phyloP scores from a whole-genome alignment of 2,329 filamentous ascomycete species.

The Daldinia sp. region DNA sequence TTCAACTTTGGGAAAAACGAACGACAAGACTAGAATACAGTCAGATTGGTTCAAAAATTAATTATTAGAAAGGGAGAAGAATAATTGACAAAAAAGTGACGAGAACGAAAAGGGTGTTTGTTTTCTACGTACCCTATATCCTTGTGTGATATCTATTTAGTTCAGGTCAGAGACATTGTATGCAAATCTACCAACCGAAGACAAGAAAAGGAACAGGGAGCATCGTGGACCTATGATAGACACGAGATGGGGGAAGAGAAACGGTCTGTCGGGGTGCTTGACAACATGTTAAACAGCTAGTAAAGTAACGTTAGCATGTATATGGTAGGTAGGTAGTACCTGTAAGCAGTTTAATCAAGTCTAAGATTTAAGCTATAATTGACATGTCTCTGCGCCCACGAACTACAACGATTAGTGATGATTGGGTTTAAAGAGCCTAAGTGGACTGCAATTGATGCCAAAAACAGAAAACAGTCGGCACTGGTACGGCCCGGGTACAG shows the following conservation, averaged over 20 bases:
- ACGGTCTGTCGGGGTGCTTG: conserved; percentile 35
- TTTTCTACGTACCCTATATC: conserved; percentile 23
- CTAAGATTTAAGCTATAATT: conserved; percentile 12
- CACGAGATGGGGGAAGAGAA: conserved; percentile 38
- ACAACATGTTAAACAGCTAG: conserved; percentile 13
- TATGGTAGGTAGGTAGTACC: neutral
- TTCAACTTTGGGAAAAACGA: conserved; percentile 29
- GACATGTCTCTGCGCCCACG: conserved; percentile 16
- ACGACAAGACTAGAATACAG: conserved; percentile 27
- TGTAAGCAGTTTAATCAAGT: neutral
- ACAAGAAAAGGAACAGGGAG: conserved; percentile 29
- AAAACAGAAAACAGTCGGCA: conserved; percentile 36
- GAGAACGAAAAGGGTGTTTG: conserved; percentile 34
- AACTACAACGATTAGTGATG: conserved; percentile 2
- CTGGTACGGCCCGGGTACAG: conserved; percentile 38
- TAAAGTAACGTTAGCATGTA: too few species aligned
- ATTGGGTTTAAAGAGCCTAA: conserved; percentile 28
- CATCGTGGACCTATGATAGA: conserved; percentile 41
- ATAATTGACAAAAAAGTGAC: conserved; percentile 22
- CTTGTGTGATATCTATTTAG: conserved; percentile 20
- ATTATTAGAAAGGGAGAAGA: conserved; percentile 12
- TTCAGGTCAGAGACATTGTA: conserved; percentile 38
- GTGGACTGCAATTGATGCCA: conserved; percentile 36
- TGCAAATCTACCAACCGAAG: conserved; percentile 36
- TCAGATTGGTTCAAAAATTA: conserved; percentile 10